phyloP scores from a whole-genome alignment of 2,329 filamentous ascomycete species.

The Trichoderma sp. region DNA sequence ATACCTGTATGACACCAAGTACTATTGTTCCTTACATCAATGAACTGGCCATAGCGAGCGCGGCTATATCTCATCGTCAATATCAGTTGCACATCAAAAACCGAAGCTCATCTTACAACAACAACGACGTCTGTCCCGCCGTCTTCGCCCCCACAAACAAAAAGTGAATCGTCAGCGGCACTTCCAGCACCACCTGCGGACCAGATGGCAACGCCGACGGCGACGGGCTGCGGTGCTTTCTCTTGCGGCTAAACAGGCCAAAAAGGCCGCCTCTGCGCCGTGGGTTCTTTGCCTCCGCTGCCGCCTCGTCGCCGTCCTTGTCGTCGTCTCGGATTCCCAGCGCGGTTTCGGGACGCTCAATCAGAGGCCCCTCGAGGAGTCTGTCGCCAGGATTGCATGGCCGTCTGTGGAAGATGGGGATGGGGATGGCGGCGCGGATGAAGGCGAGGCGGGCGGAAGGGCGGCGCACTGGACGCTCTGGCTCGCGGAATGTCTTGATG shows the following conservation, averaged over 20 bases:
- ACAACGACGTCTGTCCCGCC: conserved; percentile 45
- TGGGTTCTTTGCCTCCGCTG: conserved; percentile 5
- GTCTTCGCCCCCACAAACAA: conserved; percentile 43
- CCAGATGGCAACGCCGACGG: conserved; percentile 25
- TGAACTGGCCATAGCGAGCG: conserved; percentile 45
- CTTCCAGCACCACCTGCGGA: conserved; percentile 16
- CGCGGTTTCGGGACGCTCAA: conserved; percentile 29
- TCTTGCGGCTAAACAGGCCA: conserved; percentile 38
- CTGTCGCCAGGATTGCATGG: neutral
- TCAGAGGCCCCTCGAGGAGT: neutral
- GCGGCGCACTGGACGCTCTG: conserved; percentile 26
- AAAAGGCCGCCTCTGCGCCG: conserved; percentile 33
- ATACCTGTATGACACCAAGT: too few species aligned
- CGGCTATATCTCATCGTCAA: conserved; percentile 37
- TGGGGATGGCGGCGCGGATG: conserved; percentile 36
- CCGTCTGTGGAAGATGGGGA: conserved; percentile 35
- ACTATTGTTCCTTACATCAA: conserved; percentile 38
- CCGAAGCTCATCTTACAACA: conserved; percentile 39
- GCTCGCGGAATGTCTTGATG: conserved; percentile 23
- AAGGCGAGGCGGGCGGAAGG: conserved; percentile 38
- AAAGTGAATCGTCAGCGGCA: conserved; percentile 41
- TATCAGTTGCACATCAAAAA: neutral
- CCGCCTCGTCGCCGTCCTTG: conserved; percentile 16
- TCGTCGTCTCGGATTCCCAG: conserved; percentile 26
- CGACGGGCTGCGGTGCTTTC: conserved; percentile 33